Base-by-base conservation (phyloP, 2,329 filamentous ascomycete species). In the Orbilia blumenaviensis region DNA sequence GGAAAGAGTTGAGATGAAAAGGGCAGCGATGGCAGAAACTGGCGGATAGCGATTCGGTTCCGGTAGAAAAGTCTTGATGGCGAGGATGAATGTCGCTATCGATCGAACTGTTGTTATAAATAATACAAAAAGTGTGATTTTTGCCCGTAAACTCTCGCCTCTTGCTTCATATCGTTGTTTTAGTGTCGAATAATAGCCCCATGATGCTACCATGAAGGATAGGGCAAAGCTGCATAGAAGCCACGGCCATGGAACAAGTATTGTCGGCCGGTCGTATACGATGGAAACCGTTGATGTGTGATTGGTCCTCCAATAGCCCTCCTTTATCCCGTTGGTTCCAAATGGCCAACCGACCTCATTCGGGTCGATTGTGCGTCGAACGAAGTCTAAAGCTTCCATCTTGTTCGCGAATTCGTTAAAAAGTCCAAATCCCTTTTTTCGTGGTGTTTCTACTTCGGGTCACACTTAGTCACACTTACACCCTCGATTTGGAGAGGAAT, bases 211-310 rank as follows among this genome's bases (percentile, higher is more conserved):
- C 3, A 68, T 2, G 38, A 75, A 68, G 4, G 71, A 75, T 32
- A 75, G 2, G 6, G 18, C 56, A 48, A 68, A 68, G 32, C 71
- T 75, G 38, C 63, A 56, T 5, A 75, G 46, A n/a, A 75, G 71
- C 71, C 71, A 75, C 18, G 71, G 71, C 71, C 71, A 75, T 12
- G 71, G 71, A 21, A 66, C 63, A 23, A 41, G 44, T 46, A 75
- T 75, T 64, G 71, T 68, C 9, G 21, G 25, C 23, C 9, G 7
- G 23, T 68, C 63, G 41, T 75, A 75, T 7, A 60, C 63, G 3
- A 75, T 27, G 1, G 56, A 38, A 16, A 68, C 48, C 9, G 54
- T 63, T 1, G 71, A 75, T n/a, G 63, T 68, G 48, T 75, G 71
- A 25, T 68, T 75, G 16, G 23, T 12, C 32, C 25, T 23, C 38